Percentiles rank a stretch among this genome's conserved stretches.
phyloP scores from a whole-genome alignment of 1,284 basidiomycete species.

The Cutaneotrichosporon sp. region DNA sequence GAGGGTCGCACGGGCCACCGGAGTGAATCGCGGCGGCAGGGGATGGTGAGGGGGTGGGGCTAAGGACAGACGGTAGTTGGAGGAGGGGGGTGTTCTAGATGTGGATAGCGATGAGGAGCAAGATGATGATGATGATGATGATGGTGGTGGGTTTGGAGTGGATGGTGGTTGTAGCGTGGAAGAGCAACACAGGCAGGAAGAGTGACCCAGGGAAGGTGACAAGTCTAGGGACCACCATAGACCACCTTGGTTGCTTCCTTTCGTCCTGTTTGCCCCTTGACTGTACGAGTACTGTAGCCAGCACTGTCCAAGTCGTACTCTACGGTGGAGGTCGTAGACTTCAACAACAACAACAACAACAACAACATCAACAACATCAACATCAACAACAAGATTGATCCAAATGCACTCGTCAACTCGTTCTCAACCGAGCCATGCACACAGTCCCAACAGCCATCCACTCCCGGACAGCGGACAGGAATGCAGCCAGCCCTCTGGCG shows the following conservation, averaged over 20 bases:
- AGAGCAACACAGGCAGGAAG: not conserved
- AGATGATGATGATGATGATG: not conserved
- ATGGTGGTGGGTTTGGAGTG: not conserved
- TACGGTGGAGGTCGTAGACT: not conserved
- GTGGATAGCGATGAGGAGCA: not conserved
- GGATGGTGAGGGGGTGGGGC: not conserved
- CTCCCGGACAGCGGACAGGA: not conserved
- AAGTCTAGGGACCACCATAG: not conserved
- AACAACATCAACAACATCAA: not conserved
- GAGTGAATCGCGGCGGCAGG: not conserved
- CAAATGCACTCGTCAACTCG: not conserved
- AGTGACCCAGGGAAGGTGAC: not conserved
- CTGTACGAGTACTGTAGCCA: too few relatives aligned
- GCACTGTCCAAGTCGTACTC: too few relatives aligned
- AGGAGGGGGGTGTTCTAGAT: not conserved
- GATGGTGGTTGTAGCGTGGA: not conserved
- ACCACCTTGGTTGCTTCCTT: too few relatives aligned
- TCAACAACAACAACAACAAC: too few relatives aligned
- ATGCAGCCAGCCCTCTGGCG: not conserved
- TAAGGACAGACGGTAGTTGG: not conserved
- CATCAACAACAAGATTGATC: not conserved
- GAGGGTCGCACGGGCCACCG: constrained; percentile 2
- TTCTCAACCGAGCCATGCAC: not conserved
- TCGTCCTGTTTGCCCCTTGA: too few relatives aligned
- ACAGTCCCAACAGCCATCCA: too few relatives aligned